Percentiles rank a stretch among this genome's conserved stretches.
These are phyloP conservation scores for Ambrosia hybrid DNA, from an alignment of 140 eudicot genomes.

Conservation along the genomic window DNA sequence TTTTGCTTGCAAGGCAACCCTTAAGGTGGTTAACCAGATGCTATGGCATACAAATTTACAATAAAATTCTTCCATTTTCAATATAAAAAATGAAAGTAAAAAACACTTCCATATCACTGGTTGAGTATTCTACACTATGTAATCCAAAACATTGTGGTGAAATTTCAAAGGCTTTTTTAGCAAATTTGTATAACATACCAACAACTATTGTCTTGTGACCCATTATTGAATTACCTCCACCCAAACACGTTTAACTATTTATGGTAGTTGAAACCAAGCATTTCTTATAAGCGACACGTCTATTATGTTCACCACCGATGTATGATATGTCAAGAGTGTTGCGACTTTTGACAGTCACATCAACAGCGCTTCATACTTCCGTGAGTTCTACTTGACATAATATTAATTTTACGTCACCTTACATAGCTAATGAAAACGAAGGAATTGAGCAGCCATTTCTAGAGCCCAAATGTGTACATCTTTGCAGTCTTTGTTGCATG, in stretches of 20 bases:
- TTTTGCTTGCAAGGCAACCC: no score
- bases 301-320: neutral
- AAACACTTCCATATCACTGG: no score
- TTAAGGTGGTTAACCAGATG: no score
- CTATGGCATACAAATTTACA: no score
- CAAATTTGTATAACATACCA: neutral
- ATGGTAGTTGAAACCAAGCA: no score
- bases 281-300: no score
- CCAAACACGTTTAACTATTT: neutral
- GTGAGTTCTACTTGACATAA: neutral
- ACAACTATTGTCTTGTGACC: neutral
- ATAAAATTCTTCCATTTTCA: no score
- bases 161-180: no score
- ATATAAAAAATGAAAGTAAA: no score
- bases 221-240: neutral
- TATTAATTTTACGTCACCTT: neutral
- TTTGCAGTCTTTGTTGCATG: conserved; percentile 5
- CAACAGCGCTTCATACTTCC: neutral
- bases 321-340: neutral
- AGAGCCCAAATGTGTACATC: neutral
- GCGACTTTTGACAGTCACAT: no score
- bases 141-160: no score
- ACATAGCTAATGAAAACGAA: neutral
- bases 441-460: neutral
- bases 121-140: no score